phyloP scores from a whole-genome alignment of 345 rosid species.

The Salix purpurea region DNA sequence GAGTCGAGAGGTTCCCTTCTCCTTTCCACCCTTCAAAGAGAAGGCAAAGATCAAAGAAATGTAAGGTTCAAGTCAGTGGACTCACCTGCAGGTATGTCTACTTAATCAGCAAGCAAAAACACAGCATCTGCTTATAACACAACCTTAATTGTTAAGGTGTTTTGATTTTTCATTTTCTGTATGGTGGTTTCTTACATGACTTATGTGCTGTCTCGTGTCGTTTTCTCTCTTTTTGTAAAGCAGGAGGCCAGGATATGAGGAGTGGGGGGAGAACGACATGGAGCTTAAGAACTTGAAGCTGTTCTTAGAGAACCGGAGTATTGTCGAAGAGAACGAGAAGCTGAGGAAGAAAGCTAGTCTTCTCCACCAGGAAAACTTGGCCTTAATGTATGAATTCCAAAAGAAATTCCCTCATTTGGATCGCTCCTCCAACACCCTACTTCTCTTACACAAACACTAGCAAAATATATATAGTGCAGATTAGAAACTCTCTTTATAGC shows the following conservation, averaged over 20 bases:
- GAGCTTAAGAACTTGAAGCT: conserved; percentile 55
- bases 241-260: conserved; percentile 28
- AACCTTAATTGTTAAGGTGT: background rate
- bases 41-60: conserved; percentile 35
- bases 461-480: background rate
- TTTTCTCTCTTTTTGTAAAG: background rate
- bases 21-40: conserved; percentile 25
- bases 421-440: conserved; percentile 24
- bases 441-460: conserved; percentile 20
- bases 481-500: background rate
- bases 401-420: conserved; percentile 36
- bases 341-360: conserved; percentile 48
- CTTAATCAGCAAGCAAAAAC: background rate
- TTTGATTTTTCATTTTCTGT: background rate
- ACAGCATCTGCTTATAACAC: background rate
- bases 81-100: conserved; percentile 32
- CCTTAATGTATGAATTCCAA: conserved; percentile 42
- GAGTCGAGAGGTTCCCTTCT: conserved; percentile 27
- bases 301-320: conserved; percentile 53
- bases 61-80: conserved; percentile 42
- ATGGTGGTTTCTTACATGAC: background rate
- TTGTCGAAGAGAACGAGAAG: conserved; percentile 61
- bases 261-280: conserved; percentile 33
- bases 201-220: background rate
- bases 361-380: conserved; percentile 55